These are phyloP conservation scores for Colletotrichum camelliae DNA, from an alignment of 2,329 filamentous ascomycete species.

Conservation along the genomic window DNA sequence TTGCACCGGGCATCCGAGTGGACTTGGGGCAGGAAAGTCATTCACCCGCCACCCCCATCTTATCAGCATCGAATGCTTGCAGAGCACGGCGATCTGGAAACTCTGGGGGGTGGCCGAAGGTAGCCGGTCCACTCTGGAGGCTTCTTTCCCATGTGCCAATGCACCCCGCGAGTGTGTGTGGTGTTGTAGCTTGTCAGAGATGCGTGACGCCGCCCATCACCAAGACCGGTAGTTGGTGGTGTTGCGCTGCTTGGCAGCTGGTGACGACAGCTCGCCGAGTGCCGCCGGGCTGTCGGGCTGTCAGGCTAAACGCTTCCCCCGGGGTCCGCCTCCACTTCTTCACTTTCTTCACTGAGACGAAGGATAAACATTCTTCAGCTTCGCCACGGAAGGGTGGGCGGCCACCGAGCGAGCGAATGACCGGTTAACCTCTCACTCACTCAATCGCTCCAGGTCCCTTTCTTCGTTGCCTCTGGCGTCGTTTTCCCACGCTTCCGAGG, in stretches of 20 bases:
- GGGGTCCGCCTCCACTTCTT: background rate
- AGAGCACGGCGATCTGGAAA: background rate
- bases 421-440: background rate
- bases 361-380: conserved; percentile 18
- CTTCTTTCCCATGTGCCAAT: background rate
- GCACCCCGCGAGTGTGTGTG: background rate
- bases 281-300: background rate
- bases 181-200: background rate
- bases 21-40: conserved; percentile 7
- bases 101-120: conserved; percentile 2
- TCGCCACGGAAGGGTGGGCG: background rate
- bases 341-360: background rate
- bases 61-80: background rate
- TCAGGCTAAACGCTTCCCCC: conserved; percentile 10
- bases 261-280: background rate
- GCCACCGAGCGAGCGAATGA: background rate
- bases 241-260: background rate
- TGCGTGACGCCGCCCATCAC: background rate
- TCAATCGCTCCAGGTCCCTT: background rate
- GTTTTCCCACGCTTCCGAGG: conserved; percentile 1
- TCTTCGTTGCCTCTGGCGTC: background rate
- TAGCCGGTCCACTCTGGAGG: conserved; percentile 8
- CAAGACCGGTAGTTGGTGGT: conserved; percentile 1
- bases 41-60: conserved; percentile 17
- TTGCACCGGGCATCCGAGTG: background rate